phyloP scores from a whole-genome alignment of 164 flowering plant genomes.

The Platanus orientalis region DNA sequence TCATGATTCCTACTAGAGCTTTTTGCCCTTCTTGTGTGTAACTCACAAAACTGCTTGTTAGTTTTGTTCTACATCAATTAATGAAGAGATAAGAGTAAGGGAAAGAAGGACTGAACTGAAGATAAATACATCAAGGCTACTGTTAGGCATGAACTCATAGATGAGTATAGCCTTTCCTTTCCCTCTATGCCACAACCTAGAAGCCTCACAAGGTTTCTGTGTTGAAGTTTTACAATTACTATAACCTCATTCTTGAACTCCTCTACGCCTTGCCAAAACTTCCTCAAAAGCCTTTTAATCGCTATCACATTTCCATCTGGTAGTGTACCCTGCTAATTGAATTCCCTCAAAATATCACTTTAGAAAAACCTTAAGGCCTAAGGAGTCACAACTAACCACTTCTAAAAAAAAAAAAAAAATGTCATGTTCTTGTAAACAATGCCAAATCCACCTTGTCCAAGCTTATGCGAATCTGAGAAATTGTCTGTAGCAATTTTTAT shows the following conservation, averaged over 20 bases:
- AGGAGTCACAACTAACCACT: background rate
- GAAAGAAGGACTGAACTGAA: conserved; percentile 10
- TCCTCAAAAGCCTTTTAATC: conserved; percentile 17
- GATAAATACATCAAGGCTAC: conserved; percentile 16
- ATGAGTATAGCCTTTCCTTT: conserved; percentile 22
- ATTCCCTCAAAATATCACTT: background rate
- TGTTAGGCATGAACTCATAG: conserved; percentile 19
- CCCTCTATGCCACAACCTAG: conserved; percentile 20
- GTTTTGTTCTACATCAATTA: too few relatives aligned
- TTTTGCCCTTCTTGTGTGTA: too few relatives aligned
- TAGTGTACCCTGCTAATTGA: conserved; percentile 11
- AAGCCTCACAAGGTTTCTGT: conserved; percentile 24
- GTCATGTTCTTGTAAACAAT: background rate
- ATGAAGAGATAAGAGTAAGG: background rate
- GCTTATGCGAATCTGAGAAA: background rate
- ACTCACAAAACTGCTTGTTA: too few relatives aligned
- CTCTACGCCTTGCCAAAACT: conserved; percentile 16
- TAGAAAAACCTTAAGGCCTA: background rate
- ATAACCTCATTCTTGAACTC: conserved; percentile 26
- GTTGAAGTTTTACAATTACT: conserved; percentile 23
- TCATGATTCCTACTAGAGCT: background rate
- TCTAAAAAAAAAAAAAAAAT: background rate
- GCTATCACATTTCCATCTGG: conserved; percentile 18
- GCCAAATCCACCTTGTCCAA: conserved; percentile 9
- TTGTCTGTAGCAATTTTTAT: conserved; percentile 9